Percentiles rank a stretch among this genome's conserved stretches.
Evolutionary conservation across 2,329 filamentous ascomycete species (phyloP).

Genomic region (Penicillium sp.): DNA sequence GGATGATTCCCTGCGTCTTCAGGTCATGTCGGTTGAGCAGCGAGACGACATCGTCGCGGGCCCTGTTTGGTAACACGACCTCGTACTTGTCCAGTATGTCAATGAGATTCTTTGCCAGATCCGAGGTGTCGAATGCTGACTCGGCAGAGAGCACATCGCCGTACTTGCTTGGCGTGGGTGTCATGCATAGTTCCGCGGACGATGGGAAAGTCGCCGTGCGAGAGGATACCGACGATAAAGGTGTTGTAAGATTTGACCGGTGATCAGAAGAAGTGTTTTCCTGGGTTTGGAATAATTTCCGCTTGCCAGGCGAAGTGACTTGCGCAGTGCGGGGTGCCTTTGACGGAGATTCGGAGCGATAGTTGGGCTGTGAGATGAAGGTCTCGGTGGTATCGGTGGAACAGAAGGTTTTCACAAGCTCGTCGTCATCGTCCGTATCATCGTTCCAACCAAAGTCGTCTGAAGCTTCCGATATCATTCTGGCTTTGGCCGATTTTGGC

Average conservation of each 20-base stretch:
- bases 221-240: constrained; percentile 12
- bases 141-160: constrained; percentile 28
- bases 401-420: constrained; percentile 15
- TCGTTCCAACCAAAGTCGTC: constrained; percentile 43
- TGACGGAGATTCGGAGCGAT: constrained; percentile 36
- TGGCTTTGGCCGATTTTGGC: constrained; percentile 30
- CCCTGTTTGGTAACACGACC: constrained; percentile 34
- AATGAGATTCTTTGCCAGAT: constrained; percentile 28
- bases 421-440: constrained; percentile 35
- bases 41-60: constrained; percentile 38
- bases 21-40: constrained; percentile 60
- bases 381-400: constrained; percentile 13
- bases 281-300: constrained; percentile 32
- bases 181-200: constrained; percentile 32
- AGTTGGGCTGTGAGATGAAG: constrained; percentile 32
- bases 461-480: constrained; percentile 36
- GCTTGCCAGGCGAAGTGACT: constrained; percentile 40
- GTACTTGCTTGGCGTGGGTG: constrained; percentile 36
- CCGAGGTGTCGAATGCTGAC: constrained; percentile 20
- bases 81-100: constrained; percentile 38
- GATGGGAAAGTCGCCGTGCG: constrained; percentile 16
- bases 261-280: background rate
- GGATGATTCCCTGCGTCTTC: constrained; percentile 61
- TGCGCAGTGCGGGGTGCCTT: constrained; percentile 38
- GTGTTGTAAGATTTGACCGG: constrained; percentile 9